Conservation (phyloP, 768 basidiomycete genomes). For the Hebeloma cylindrosporum region DNA sequence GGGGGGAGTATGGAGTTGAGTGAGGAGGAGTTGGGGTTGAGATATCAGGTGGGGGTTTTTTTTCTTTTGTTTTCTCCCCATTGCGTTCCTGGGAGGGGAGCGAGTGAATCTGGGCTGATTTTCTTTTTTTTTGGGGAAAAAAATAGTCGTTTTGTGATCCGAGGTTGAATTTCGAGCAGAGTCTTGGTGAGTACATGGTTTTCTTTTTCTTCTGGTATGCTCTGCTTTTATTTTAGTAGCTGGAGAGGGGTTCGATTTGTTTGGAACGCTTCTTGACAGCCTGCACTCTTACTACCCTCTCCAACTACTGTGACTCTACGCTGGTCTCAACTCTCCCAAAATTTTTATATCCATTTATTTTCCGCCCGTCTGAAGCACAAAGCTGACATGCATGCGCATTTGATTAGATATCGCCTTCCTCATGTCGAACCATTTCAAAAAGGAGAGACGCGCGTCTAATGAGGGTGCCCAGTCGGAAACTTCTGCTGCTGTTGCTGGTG, state of each 20-base stretch:
- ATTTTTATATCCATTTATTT: no score
- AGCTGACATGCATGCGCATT: background rate
- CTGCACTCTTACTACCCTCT: no score
- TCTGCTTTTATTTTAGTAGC: conserved; percentile 1
- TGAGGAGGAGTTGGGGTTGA: conserved; percentile 85
- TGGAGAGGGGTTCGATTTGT: background rate
- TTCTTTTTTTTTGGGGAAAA: background rate
- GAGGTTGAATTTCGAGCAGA: conserved; percentile 90
- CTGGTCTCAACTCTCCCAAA: no score
- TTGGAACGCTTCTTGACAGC: no score
- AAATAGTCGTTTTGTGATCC: conserved; percentile 96
- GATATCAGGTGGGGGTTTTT: conserved; percentile 67
- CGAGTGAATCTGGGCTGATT: no score
- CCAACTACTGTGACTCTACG: no score
- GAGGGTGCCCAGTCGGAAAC: background rate
- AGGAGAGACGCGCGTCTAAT: conserved; percentile 15
- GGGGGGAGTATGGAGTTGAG: conserved; percentile 95
- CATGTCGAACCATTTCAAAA: conserved; percentile 36
- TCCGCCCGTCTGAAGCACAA: no score
- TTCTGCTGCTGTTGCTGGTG: conserved; percentile 1
- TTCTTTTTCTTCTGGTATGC: background rate
- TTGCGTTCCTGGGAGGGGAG: no score
- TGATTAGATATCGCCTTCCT: conserved; percentile 34
- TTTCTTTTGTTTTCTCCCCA: background rate
- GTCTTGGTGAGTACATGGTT: conserved; percentile 61